These are phyloP conservation scores for Triticum turgidum DNA, from an alignment of 176 grass and related monocot genomes.

Conservation along the genomic window DNA sequence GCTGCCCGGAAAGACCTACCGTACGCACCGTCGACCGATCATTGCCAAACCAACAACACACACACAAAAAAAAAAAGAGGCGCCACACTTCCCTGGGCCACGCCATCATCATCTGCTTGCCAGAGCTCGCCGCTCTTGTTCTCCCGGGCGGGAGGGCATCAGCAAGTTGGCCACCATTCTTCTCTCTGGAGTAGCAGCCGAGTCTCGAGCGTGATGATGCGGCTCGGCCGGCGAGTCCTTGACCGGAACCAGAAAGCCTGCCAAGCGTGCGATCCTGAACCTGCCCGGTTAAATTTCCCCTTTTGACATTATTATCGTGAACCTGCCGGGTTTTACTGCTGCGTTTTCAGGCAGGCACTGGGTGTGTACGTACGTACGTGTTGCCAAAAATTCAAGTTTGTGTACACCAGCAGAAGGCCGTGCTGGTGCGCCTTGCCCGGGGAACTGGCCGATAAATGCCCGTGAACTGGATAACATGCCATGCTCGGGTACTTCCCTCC, in stretches of 20 bases:
- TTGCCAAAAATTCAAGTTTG: neutral
- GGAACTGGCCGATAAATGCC: slow-evolving; percentile 32
- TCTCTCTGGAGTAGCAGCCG: neutral
- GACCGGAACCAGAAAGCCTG: neutral
- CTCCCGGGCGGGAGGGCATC: neutral
- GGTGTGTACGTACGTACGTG: neutral
- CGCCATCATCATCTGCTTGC: neutral
- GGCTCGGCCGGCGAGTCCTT: neutral
- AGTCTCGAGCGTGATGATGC: neutral
- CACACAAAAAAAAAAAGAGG: too few species aligned
- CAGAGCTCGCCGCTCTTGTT: neutral
- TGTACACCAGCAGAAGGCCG: neutral
- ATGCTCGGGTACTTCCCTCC: neutral
- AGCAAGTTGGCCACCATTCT: neutral
- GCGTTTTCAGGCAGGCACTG: neutral
- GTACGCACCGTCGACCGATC: neutral
- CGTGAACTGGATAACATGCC: slow-evolving; percentile 15
- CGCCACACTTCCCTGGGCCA: neutral
- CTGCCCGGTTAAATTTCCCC: too few species aligned
- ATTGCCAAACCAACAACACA: neutral
- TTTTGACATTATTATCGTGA: neutral
- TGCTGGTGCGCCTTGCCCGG: neutral
- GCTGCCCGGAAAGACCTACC: slow-evolving; percentile 1
- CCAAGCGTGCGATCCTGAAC: neutral
- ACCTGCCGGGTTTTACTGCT: neutral